Evolutionary conservation across 176 grass and related monocot genomes (phyloP).

Genomic region (Chloris gayana): DNA sequence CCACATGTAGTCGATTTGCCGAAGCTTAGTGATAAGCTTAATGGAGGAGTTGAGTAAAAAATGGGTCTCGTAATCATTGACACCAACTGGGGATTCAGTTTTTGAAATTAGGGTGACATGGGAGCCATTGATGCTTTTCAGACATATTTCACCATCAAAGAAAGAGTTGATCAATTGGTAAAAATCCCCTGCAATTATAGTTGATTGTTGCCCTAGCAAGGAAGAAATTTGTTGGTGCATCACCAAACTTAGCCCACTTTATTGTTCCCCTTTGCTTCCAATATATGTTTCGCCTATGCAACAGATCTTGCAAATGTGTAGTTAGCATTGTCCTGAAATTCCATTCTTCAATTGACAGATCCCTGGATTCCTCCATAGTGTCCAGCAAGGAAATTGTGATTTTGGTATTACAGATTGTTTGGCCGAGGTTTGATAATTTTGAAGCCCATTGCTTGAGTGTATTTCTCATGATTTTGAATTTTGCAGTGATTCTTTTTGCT

Average conservation of each 20-base stretch:
- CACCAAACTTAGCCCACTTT: not conserved
- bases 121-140: not conserved
- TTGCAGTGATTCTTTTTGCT: too few species aligned
- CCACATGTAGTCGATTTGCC: not conserved
- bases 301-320: not conserved
- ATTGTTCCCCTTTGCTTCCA: not conserved
- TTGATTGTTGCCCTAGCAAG: not conserved
- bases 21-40: not conserved
- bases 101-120: not conserved
- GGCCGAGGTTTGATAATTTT: not conserved
- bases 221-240: not conserved
- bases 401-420: not conserved
- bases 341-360: not conserved
- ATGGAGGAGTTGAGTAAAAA: not conserved
- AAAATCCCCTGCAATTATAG: accelerated
- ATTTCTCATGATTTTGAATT: not conserved
- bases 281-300: not conserved
- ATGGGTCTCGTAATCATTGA: not conserved
- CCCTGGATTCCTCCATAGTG: not conserved
- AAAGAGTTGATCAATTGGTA: accelerated
- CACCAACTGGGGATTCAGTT: accelerated
- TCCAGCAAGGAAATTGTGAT: not conserved
- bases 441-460: not conserved
- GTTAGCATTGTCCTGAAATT: not conserved
- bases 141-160: accelerated